Percentiles rank a stretch among this genome's conserved stretches.
Evolutionary conservation across 495 filamentous ascomycete species (phyloP).

Genomic region (Trypethelium eluteriae): DNA sequence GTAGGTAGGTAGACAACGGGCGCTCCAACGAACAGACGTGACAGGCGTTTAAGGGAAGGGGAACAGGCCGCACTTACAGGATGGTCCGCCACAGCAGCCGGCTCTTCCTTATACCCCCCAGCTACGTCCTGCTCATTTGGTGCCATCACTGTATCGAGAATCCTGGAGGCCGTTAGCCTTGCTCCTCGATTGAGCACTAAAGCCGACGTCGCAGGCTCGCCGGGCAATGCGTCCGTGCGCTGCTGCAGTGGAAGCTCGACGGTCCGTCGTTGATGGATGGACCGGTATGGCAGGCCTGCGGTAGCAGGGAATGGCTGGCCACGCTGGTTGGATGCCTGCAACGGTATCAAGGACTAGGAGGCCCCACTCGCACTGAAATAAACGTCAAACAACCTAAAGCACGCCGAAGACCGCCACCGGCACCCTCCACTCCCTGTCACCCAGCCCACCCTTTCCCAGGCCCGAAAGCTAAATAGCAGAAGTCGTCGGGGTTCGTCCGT

Average conservation of each 20-base stretch:
- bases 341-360: conserved; percentile 1
- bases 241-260: conserved; percentile 15
- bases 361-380: conserved; percentile 23
- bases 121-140: conserved; percentile 21
- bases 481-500: neutral
- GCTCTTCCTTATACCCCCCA: conserved; percentile 35
- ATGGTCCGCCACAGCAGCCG: conserved; percentile 33
- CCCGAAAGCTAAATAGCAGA: neutral
- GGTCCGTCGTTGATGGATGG: conserved; percentile 9
- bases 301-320: conserved; percentile 1
- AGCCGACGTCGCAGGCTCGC: neutral
- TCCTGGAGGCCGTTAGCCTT: conserved; percentile 30
- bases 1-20: neutral
- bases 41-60: conserved; percentile 19
- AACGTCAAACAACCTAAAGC: conserved; percentile 25
- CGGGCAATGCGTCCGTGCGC: conserved; percentile 12
- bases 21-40: conserved; percentile 1
- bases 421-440: neutral
- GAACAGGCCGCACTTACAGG: conserved; percentile 29
- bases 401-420: conserved; percentile 11
- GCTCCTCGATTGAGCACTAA: conserved; percentile 17
- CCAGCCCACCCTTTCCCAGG: neutral
- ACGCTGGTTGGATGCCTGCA: conserved; percentile 8
- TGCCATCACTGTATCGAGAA: conserved; percentile 17
- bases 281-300: conserved; percentile 9